These are phyloP conservation scores for Zychaea mexicana DNA, from an alignment of 371 early-diverging fungal genomes.

Conservation along the genomic window DNA sequence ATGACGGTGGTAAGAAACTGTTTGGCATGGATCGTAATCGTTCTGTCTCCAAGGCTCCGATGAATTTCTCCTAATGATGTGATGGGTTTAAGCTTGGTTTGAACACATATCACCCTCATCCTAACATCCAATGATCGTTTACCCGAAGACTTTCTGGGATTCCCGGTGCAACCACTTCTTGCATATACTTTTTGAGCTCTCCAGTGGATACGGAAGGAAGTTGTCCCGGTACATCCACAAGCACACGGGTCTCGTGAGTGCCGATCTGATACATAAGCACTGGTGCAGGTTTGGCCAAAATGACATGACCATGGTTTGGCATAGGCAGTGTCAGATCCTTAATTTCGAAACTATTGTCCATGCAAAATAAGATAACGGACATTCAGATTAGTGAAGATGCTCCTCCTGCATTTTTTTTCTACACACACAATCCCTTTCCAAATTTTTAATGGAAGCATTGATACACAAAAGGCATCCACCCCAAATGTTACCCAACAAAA, in stretches of 20 bases:
- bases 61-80: slow-evolving; percentile 55
- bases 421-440: background rate
- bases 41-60: slow-evolving; percentile 70
- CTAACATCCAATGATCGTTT: background rate
- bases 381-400: background rate
- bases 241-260: slow-evolving; percentile 84
- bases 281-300: slow-evolving; percentile 84
- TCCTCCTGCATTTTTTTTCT: background rate
- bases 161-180: slow-evolving; percentile 63
- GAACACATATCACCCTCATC: slow-evolving; percentile 10
- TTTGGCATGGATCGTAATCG: slow-evolving; percentile 89
- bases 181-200: slow-evolving; percentile 67
- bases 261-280: slow-evolving; percentile 95
- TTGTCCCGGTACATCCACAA: slow-evolving; percentile 90
- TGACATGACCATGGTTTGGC: slow-evolving; percentile 89
- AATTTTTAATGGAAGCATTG: too few species aligned
- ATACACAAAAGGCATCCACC: too few species aligned
- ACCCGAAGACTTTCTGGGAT: slow-evolving; percentile 70
- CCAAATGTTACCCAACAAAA: slow-evolving; percentile 74
- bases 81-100: background rate
- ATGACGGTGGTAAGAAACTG: slow-evolving; percentile 80
- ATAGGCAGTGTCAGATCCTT: slow-evolving; percentile 76
- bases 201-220: slow-evolving; percentile 73
- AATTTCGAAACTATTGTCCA: slow-evolving; percentile 58
- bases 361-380: background rate